Evolutionary conservation across 495 filamentous ascomycete species (phyloP), one percentile per base, ranked within the genome.

Genomic region (Podospora tetraspora): DNA sequence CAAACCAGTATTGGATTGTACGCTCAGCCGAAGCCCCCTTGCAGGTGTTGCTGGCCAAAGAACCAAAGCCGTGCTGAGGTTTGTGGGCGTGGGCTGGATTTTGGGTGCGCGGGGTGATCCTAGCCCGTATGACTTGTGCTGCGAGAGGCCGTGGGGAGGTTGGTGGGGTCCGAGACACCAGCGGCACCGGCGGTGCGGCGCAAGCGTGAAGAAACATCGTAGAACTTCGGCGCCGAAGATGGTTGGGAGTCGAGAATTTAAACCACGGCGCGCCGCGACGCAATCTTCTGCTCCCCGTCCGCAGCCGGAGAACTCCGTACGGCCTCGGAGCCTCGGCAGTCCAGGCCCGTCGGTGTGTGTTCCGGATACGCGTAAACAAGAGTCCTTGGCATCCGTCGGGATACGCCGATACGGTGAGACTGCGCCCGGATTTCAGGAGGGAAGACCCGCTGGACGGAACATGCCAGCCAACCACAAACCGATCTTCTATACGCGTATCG

Each of bases 401-500:
- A 43, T 43, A 43, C 37, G 3, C 25, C 25, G 25, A 25, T 25
- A 25, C 25, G 25, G 43, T 16, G 13, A 11, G 32, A n/a, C 43
- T 52, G 43, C 43, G 16, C 43, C 43, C 43, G 43, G 29, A 13
- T 25, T 60, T n/a, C 59, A 12, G 7, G n/a, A n/a, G 58, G 59
- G 24, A 29, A n/a, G 24, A 29, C 59, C 27, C 29, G 12, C 16
- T 19, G 8, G 22, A 25, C 21, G 19, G 43, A n/a, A 23, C 3
- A 59, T 12, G 16, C 24, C 21, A 59, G 27, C 63, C 52, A 66
- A 66, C 24, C 57, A 66, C 56, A 19, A 0, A 13, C 30, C 10
- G 13, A 10, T 2, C 1, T 37, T 59, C 56, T 19, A 43, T 66
- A 66, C 63, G 63, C 63, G 63, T 59, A 66, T 16, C 11, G 32